Percentiles rank a stretch among this genome's conserved stretches.
phyloP scores from a whole-genome alignment of 1,284 basidiomycete genomes.

The Meira miltonrushii region DNA sequence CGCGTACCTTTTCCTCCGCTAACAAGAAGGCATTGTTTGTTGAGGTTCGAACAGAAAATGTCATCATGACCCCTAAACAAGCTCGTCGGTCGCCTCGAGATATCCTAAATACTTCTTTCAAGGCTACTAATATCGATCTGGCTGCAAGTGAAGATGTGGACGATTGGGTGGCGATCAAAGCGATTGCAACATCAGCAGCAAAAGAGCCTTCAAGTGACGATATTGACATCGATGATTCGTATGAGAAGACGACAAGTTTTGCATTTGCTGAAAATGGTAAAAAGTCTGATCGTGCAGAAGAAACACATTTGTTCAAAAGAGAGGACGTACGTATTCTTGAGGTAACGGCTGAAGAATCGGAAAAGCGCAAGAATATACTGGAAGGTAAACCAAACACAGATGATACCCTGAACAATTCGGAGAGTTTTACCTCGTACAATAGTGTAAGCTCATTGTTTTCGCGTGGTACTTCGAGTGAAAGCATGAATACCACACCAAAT shows the following conservation, averaged over 20 bases:
- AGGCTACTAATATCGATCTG: conserved; percentile 18
- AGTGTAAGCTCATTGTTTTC: not conserved
- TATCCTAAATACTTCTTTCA: conserved; percentile 27
- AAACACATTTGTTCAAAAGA: conserved; percentile 23
- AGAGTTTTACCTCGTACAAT: not conserved
- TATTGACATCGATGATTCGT: not conserved
- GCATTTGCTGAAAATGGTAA: conserved; percentile 2
- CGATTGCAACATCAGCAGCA: not conserved
- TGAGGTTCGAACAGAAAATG: conserved; percentile 27
- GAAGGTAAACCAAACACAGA: not conserved
- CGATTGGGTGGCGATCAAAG: conserved; percentile 10
- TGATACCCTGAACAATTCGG: too few species aligned
- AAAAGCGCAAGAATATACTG: not conserved
- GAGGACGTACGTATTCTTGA: conserved; percentile 32
- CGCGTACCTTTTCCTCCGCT: conserved; percentile 17
- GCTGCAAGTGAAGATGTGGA: conserved; percentile 26
- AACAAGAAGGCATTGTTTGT: conserved; percentile 21
- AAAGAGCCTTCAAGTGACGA: not conserved
- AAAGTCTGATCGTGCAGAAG: conserved; percentile 7
- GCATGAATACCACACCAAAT: too few species aligned
- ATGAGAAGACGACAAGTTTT: not conserved
- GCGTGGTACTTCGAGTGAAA: not conserved
- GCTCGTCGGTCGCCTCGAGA: conserved; percentile 18
- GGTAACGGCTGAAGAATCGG: conserved; percentile 20
- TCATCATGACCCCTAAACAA: conserved; percentile 22